Conservation (phyloP, 2,329 filamentous ascomycete species). For the Arthrobotrys musiformis region DNA sequence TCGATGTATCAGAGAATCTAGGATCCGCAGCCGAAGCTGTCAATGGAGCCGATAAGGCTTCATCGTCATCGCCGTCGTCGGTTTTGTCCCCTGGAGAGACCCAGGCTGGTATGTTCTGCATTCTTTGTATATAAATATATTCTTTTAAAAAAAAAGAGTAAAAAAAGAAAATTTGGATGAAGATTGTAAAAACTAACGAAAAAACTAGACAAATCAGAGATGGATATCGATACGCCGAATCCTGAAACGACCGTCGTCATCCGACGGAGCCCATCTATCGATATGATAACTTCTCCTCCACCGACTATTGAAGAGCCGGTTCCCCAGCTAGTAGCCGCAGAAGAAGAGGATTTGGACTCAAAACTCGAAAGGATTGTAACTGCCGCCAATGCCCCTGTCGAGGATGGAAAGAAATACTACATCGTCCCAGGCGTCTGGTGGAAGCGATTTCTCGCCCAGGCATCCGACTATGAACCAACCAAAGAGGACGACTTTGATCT, state of each 20-base stretch:
- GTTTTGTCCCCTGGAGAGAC: conserved; percentile 5
- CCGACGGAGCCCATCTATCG: conserved; percentile 42
- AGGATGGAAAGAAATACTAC: conserved; percentile 79
- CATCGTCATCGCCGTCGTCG: too few relatives aligned
- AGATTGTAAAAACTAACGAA: not conserved
- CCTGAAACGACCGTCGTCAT: conserved; percentile 19
- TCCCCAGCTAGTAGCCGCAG: not conserved
- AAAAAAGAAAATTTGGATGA: not conserved
- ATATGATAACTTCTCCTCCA: conserved; percentile 49
- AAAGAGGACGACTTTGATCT: conserved; percentile 73
- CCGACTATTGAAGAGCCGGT: conserved; percentile 35
- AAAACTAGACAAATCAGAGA: conserved; percentile 22
- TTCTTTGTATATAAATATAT: not conserved
- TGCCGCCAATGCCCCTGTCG: conserved; percentile 66
- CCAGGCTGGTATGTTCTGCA: conserved; percentile 20
- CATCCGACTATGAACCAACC: conserved; percentile 52
- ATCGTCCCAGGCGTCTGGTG: conserved; percentile 85
- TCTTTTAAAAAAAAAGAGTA: not conserved
- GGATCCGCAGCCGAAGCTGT: not conserved
- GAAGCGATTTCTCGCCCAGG: conserved; percentile 74
- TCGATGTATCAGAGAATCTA: conserved; percentile 30
- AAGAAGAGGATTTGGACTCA: conserved; percentile 69
- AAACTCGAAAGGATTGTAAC: conserved; percentile 75
- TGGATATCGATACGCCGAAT: conserved; percentile 38
- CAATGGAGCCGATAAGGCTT: not conserved